Evolutionary conservation across 169 alveolate species (phyloP).

Genomic region (Eimeria tenella): DNA sequence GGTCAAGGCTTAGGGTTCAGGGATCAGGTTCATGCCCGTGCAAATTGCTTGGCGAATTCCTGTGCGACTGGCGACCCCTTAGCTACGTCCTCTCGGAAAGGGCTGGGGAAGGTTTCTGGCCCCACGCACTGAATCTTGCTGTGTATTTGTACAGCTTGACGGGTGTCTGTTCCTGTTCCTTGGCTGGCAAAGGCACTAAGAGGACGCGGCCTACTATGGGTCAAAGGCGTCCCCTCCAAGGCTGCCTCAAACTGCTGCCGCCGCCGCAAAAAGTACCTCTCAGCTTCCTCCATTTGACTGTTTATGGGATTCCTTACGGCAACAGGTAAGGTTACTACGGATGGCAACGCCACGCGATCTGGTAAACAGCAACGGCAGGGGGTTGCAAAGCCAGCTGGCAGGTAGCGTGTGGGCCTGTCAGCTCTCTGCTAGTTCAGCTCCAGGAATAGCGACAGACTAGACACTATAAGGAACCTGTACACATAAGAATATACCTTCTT

Average conservation of each 20-base stretch:
- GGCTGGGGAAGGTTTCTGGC: slow-evolving; percentile 29
- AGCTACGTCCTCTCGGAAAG: slow-evolving; percentile 14
- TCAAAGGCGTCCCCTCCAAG: neutral
- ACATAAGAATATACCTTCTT: too few species aligned
- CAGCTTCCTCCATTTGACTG: slow-evolving; percentile 37
- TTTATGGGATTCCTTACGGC: neutral
- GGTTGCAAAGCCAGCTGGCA: too few species aligned
- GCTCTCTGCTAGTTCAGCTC: too few species aligned
- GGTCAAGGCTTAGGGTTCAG: too few species aligned
- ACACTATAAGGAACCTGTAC: too few species aligned
- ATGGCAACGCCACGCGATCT: neutral
- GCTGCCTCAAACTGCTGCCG: slow-evolving; percentile 49
- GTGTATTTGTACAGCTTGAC: neutral
- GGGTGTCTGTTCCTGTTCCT: neutral
- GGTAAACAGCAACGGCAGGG: too few species aligned
- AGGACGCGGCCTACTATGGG: neutral
- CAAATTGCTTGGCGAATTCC: slow-evolving; percentile 27
- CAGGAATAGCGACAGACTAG: too few species aligned
- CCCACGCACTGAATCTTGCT: slow-evolving; percentile 17
- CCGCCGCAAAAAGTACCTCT: slow-evolving; percentile 17
- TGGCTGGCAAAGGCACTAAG: slow-evolving; percentile 4
- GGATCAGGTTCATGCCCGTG: slow-evolving; percentile 1
- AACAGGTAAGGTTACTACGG: neutral
- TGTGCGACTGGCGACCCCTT: slow-evolving; percentile 25
- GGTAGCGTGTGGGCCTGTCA: too few species aligned